Evolutionary conservation across 257 asterid species (phyloP), one percentile per base, ranked within the genome.

Genomic region (Thymus quinquecostatus): DNA sequence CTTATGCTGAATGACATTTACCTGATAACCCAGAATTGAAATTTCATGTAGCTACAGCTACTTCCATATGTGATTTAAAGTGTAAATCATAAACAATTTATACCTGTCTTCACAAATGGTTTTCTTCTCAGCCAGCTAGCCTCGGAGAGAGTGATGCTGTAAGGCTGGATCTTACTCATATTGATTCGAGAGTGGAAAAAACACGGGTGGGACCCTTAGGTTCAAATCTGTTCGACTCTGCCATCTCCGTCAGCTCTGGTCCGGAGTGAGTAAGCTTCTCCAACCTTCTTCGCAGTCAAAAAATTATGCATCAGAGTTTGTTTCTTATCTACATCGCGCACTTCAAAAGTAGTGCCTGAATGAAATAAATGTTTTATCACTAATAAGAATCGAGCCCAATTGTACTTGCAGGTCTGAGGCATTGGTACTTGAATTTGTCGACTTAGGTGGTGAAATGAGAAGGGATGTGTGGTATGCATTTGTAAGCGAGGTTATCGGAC

Each of bases 241-340:
- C 99, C 41, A 67, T 95, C 70, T 86, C 94, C 13, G 84, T 95
- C 75, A 78, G 87, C 32, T 86, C 91, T 71, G 88, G 95, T 70
- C 84, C 86, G 64, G 96, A 88, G 99, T 95, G 96, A 88, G 99
- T 95, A 86, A 86, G 95, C 97, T 89, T 88, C 93, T 86, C 85
- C 84, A 56, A 69, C 88, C 82, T 75, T 80, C 72, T 69, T 65
- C 57, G 62, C 76, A 10, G 38, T 44, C 66, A 33, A n/a, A 33
- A n/a, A 56, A 51, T 64, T 30, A 13, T 29, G 47, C 13, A 10
- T 64, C 5, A 2, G 54, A 45, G 49, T 55, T 58, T 40, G 51
- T 50, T 73, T 32, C 29, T 8, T 14, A 27, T 48, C 67, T 71
- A 75, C 63, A 8, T 28, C n/a, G n/a, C n/a, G 43, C 66, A 13